Evolutionary conservation across 345 rosid species (phyloP).

Genomic region (Pseudoturritis turrita): DNA sequence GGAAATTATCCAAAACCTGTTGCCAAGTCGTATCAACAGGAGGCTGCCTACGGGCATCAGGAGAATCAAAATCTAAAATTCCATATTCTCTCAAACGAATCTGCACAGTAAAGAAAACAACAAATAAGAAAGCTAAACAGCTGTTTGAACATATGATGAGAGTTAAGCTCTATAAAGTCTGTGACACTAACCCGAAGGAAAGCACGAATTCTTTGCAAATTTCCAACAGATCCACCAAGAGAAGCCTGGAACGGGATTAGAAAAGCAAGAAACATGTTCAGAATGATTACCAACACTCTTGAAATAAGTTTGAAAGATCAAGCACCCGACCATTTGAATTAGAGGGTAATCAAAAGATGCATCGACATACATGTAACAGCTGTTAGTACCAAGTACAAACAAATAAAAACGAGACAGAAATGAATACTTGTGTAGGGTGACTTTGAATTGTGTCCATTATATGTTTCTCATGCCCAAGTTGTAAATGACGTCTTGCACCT

Average conservation of each 20-base stretch:
- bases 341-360: neutral
- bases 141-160: slow-evolving; percentile 4
- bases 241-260: slow-evolving; percentile 59
- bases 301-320: neutral
- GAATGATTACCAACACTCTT: slow-evolving; percentile 10
- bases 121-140: slow-evolving; percentile 7
- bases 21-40: slow-evolving; percentile 99
- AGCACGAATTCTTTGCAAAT: slow-evolving; percentile 86
- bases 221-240: slow-evolving; percentile 98
- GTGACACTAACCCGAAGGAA: slow-evolving; percentile 84
- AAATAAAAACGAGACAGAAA: neutral
- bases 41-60: slow-evolving; percentile 91
- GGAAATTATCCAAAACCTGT: slow-evolving; percentile 55
- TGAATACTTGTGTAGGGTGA: slow-evolving; percentile 85
- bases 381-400: neutral
- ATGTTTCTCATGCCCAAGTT: slow-evolving; percentile 91
- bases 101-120: slow-evolving; percentile 37
- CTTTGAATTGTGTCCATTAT: slow-evolving; percentile 91
- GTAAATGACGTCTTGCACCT: slow-evolving; percentile 90
- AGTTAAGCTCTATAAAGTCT: slow-evolving; percentile 8
- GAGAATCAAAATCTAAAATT: slow-evolving; percentile 79
- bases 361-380: neutral
- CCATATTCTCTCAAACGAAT: slow-evolving; percentile 96
- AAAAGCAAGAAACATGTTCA: slow-evolving; percentile 17
- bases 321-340: slow-evolving; percentile 1